phyloP scores from a whole-genome alignment of 345 rosid species.

The Brassica cretica region DNA sequence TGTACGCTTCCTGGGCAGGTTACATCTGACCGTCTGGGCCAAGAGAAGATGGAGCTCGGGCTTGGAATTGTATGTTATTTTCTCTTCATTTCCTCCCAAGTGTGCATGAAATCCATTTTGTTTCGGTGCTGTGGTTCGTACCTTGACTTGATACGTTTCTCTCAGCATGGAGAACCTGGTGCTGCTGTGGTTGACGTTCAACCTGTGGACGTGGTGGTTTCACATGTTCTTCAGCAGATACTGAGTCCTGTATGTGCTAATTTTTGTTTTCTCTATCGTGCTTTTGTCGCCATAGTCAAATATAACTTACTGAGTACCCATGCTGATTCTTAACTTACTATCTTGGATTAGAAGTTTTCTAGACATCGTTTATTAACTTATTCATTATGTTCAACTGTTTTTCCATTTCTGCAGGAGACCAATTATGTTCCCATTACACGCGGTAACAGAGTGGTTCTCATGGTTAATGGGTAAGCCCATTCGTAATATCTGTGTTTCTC shows the following conservation, averaged over 20 bases:
- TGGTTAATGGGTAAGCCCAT: constrained; percentile 85
- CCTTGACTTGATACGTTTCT: constrained; percentile 12
- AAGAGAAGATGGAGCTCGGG: constrained; percentile 94
- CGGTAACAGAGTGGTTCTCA: constrained; percentile 88
- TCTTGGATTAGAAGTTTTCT: neutral
- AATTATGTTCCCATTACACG: constrained; percentile 90
- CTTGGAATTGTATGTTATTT: constrained; percentile 86
- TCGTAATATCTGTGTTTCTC: constrained; percentile 1
- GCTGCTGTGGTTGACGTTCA: constrained; percentile 89
- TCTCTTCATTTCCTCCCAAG: neutral
- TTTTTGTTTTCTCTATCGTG: constrained; percentile 5
- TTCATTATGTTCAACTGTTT: constrained; percentile 4
- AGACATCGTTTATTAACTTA: neutral
- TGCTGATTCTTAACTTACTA: neutral
- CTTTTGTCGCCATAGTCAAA: constrained; percentile 12
- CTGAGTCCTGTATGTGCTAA: constrained; percentile 63
- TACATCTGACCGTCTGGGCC: constrained; percentile 84
- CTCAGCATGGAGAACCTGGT: constrained; percentile 94
- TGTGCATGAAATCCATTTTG: neutral
- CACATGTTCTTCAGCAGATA: constrained; percentile 82
- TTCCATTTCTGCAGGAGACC: constrained; percentile 71
- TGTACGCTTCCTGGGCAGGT: constrained; percentile 90
- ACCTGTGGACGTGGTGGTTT: constrained; percentile 82
- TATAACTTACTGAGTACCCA: neutral
- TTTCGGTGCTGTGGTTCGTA: constrained; percentile 10